Percentiles rank a stretch among this genome's conserved stretches.
Evolutionary conservation across 2,329 filamentous ascomycete species (phyloP).

Genomic region (Podosphaera fusca): DNA sequence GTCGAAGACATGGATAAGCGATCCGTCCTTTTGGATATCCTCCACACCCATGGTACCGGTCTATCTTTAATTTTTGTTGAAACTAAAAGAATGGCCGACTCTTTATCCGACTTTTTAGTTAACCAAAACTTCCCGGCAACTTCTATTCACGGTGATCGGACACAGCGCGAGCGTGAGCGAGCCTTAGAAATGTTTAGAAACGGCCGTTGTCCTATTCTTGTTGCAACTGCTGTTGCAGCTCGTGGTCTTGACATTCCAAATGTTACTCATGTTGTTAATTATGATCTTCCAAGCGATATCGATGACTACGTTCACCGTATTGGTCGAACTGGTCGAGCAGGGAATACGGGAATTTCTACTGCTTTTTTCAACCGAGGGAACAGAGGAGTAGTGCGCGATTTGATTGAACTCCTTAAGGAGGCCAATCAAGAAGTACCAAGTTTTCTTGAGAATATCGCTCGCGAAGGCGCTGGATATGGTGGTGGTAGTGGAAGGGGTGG

Average conservation of each 20-base stretch:
- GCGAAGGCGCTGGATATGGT: slow-evolving; percentile 66
- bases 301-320: slow-evolving; percentile 99
- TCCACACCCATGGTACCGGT: slow-evolving; percentile 77
- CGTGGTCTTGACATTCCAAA: slow-evolving; percentile 64
- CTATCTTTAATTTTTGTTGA: slow-evolving; percentile 96
- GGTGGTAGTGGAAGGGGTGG: slow-evolving; percentile 44
- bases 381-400: slow-evolving; percentile 86
- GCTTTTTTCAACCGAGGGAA: slow-evolving; percentile 99
- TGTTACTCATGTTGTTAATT: slow-evolving; percentile 95
- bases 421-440: slow-evolving; percentile 88
- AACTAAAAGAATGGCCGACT: slow-evolving; percentile 98
- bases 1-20: slow-evolving; percentile 95
- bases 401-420: slow-evolving; percentile 95
- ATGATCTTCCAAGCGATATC: slow-evolving; percentile 95
- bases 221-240: slow-evolving; percentile 90
- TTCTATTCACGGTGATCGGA: slow-evolving; percentile 95
- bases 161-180: slow-evolving; percentile 94
- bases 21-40: slow-evolving; percentile 87
- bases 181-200: slow-evolving; percentile 95
- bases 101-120: slow-evolving; percentile 90
- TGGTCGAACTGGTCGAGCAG: slow-evolving; percentile 97
- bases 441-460: slow-evolving; percentile 93
- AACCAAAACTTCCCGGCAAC: slow-evolving; percentile 97
- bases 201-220: slow-evolving; percentile 82
- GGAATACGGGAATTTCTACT: slow-evolving; percentile 94